phyloP scores from a whole-genome alignment of 2,329 filamentous ascomycete species.

The Chrysosporium keratinophilum region DNA sequence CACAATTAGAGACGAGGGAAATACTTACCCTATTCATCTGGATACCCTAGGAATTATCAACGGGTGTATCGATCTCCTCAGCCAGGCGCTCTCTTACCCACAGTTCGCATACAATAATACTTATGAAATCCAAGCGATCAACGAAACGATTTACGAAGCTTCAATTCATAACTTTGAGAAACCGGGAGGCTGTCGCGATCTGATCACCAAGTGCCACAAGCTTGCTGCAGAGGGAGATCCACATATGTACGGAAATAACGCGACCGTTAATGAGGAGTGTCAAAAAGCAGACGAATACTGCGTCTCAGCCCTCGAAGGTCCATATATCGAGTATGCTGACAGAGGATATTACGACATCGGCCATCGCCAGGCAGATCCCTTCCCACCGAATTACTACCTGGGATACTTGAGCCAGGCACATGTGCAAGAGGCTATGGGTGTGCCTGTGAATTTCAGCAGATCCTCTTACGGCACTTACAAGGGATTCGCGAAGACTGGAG shows the following conservation, averaged over 20 bases:
- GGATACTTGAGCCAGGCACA: constrained; percentile 49
- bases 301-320: constrained; percentile 29
- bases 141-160: constrained; percentile 8
- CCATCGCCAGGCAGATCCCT: constrained; percentile 42
- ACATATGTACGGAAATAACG: constrained; percentile 38
- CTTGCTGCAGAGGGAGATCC: constrained; percentile 42
- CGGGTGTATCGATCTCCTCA: constrained; percentile 55
- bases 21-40: constrained; percentile 12
- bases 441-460: constrained; percentile 49
- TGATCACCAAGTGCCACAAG: constrained; percentile 42
- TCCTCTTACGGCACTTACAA: constrained; percentile 35
- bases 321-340: constrained; percentile 35
- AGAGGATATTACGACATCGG: constrained; percentile 51
- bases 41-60: constrained; percentile 27
- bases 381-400: constrained; percentile 43
- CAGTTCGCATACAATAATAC: constrained; percentile 38
- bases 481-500: constrained; percentile 40
- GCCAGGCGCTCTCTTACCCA: constrained; percentile 41
- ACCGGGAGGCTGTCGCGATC: constrained; percentile 45
- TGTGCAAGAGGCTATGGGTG: constrained; percentile 49
- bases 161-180: constrained; percentile 24
- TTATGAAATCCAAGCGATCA: constrained; percentile 51
- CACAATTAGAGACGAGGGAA: constrained; percentile 19
- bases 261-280: constrained; percentile 39
- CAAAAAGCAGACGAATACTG: constrained; percentile 39